phyloP scores from a whole-genome alignment of 2,329 filamentous ascomycete genomes.

The Penicillium sclerotiorum region DNA sequence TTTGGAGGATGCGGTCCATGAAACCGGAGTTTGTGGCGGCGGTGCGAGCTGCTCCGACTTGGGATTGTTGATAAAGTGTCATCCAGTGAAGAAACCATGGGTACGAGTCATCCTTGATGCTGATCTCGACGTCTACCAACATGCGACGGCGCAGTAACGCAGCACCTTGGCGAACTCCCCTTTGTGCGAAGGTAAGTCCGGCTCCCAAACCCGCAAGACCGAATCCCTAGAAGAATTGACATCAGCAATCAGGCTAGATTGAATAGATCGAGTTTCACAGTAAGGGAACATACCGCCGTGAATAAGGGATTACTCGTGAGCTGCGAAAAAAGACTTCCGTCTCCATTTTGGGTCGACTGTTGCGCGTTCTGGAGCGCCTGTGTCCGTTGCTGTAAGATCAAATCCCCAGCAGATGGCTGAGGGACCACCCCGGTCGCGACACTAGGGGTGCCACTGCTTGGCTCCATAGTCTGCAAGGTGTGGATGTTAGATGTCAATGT shows the following conservation, averaged over 20 bases:
- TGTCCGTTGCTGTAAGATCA: slow-evolving; percentile 40
- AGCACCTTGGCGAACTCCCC: slow-evolving; percentile 71
- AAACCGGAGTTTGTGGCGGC: slow-evolving; percentile 44
- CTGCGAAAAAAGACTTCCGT: slow-evolving; percentile 48
- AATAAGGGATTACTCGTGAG: slow-evolving; percentile 53
- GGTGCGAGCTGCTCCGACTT: slow-evolving; percentile 60
- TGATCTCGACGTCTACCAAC: slow-evolving; percentile 94
- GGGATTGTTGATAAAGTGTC: slow-evolving; percentile 71
- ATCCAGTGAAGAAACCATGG: slow-evolving; percentile 95
- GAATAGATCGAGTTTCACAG: no score
- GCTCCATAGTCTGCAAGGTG: slow-evolving; percentile 47
- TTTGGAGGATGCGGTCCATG: slow-evolving; percentile 57
- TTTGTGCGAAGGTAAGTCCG: slow-evolving; percentile 76
- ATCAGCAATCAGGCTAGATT: no score
- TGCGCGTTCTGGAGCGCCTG: slow-evolving; percentile 33
- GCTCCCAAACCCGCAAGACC: slow-evolving; percentile 89
- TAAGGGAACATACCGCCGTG: slow-evolving; percentile 49
- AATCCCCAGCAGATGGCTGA: slow-evolving; percentile 34
- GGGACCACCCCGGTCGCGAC: slow-evolving; percentile 23
- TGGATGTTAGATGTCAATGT: no score
- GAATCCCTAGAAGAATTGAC: slow-evolving; percentile 61
- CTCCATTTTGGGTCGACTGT: slow-evolving; percentile 32
- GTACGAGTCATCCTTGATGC: slow-evolving; percentile 89
- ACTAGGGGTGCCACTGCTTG: no score
- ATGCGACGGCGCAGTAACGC: slow-evolving; percentile 78